Conservation (phyloP, 2,329 filamentous ascomycete genomes). For the Phoma herbarum region DNA sequence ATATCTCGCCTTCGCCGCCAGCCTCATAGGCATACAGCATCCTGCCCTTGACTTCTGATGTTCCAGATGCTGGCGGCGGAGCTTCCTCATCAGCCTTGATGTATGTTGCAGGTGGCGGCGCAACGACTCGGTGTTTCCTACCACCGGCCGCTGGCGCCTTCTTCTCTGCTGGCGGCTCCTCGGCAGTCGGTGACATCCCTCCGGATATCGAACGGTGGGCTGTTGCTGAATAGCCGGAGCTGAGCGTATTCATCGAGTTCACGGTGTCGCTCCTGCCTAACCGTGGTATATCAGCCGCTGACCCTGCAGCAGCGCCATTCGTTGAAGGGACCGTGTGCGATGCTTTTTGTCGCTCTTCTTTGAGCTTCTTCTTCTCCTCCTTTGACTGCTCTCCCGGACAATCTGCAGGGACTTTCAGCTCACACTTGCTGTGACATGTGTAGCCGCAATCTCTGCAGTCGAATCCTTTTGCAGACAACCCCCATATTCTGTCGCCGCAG, state of each 20-base stretch:
- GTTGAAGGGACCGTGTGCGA: conserved; percentile 66
- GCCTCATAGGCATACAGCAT: conserved; percentile 92
- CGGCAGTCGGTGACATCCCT: conserved; percentile 60
- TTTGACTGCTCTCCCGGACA: conserved; percentile 94
- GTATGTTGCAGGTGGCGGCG: conserved; percentile 85
- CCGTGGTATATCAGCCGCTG: conserved; percentile 70
- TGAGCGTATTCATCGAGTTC: conserved; percentile 76
- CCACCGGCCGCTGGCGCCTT: conserved; percentile 35
- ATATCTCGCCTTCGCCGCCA: conserved; percentile 80
- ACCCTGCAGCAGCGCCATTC: conserved; percentile 56
- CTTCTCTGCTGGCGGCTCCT: conserved; percentile 55
- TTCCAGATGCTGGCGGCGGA: conserved; percentile 37
- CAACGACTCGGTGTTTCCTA: conserved; percentile 76
- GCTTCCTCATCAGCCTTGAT: conserved; percentile 69
- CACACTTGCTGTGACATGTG: conserved; percentile 97
- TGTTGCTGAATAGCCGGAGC: conserved; percentile 84
- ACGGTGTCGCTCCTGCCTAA: conserved; percentile 86
- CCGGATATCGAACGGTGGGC: conserved; percentile 79
- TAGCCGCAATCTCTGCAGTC: conserved; percentile 97
- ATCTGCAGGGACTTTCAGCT: conserved; percentile 97
- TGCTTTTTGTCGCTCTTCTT: conserved; percentile 81
- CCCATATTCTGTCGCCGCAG: conserved; percentile 97
- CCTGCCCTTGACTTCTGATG: conserved; percentile 74
- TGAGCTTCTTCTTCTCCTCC: conserved; percentile 94
- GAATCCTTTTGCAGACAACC: conserved; percentile 93